Base-by-base conservation (phyloP, 106 monocot species). In the Platanthera zijinensis region DNA sequence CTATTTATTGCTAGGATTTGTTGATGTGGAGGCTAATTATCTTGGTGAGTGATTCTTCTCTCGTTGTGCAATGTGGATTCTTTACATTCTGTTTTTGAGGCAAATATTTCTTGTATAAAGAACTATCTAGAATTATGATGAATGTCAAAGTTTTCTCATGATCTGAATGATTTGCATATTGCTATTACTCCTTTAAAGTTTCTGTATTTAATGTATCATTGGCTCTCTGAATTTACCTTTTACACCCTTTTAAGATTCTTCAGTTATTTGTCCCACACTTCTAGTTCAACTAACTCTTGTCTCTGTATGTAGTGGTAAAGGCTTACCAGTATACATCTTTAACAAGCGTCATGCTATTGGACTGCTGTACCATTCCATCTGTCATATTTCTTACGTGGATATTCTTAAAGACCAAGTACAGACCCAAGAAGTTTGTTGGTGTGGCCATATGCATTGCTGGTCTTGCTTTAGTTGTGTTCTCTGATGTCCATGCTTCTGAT, bases 261-360 rank as follows among this genome's bases (percentile, higher is more conserved):
- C 4, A 19, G 59, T 61, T 61, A 61, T 61, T 61, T 61, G n/a
- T 5, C 21, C 21, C 59, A 61, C 19, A 61, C 59, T 61, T 61
- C 21, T 18, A 61, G 19, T 61, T 61, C 9, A 21, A 61, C n/a
- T 61, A 61, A 21, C 19, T 61, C 9, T 61, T 61, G 18, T 74
- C 78, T 61, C 30, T 76, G 12, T 74, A n/a, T 85, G 72, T 61
- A 96, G 96, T 96, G 75, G 93, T 97, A 71, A 97, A 97, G 80
- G 93, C 96, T 75, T 97, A 93, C 82, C 91, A 97, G 64, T 97
- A 93, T 84, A 93, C 96, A 78, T 91, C 90, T 70, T 78, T 97
- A 81, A 97, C 96, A 52, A 97, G 96, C 78, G 87, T 97, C 71
- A 97, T 93, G 96, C 83, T 97, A 74, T 80, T 97, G 79, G 93